Evolutionary conservation across 441 rosid species (phyloP).

Genomic region (Populus hybrid): DNA sequence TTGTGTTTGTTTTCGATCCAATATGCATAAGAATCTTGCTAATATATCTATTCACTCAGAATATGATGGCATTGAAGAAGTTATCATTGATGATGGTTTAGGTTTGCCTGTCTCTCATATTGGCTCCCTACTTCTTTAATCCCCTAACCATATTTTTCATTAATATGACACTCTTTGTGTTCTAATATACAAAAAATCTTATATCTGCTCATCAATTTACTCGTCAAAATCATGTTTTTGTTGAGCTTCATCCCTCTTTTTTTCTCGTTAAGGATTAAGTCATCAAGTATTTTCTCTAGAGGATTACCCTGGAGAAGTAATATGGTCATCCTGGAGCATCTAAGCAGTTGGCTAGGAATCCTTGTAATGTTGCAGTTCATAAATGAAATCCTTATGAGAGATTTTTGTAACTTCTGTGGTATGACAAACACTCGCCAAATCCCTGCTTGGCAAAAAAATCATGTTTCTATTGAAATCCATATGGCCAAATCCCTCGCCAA

Average conservation of each 20-base stretch:
- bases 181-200: neutral
- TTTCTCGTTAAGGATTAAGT: neutral
- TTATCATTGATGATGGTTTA: neutral
- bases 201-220: neutral
- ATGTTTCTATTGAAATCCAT: slow-evolving; percentile 20
- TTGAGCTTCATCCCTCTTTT: too few species aligned
- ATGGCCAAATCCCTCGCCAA: slow-evolving; percentile 32
- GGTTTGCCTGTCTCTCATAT: neutral
- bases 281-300: slow-evolving; percentile 28
- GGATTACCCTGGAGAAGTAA: slow-evolving; percentile 37
- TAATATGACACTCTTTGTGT: neutral
- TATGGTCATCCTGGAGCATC: slow-evolving; percentile 23
- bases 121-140: neutral
- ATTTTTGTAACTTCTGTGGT: slow-evolving; percentile 10
- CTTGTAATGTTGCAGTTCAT: slow-evolving; percentile 22
- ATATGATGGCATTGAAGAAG: neutral
- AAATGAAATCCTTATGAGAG: slow-evolving; percentile 22
- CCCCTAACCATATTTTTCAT: neutral
- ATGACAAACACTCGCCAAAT: neutral
- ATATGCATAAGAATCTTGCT: too few species aligned
- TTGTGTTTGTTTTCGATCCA: too few species aligned
- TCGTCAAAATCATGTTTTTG: neutral
- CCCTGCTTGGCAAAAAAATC: slow-evolving; percentile 21
- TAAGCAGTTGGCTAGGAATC: slow-evolving; percentile 11
- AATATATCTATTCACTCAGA: too few species aligned